Percentiles rank a stretch among this genome's conserved stretches.
Conservation (phyloP, 2,329 filamentous ascomycete genomes). For the Rutstroemia sp. region DNA sequence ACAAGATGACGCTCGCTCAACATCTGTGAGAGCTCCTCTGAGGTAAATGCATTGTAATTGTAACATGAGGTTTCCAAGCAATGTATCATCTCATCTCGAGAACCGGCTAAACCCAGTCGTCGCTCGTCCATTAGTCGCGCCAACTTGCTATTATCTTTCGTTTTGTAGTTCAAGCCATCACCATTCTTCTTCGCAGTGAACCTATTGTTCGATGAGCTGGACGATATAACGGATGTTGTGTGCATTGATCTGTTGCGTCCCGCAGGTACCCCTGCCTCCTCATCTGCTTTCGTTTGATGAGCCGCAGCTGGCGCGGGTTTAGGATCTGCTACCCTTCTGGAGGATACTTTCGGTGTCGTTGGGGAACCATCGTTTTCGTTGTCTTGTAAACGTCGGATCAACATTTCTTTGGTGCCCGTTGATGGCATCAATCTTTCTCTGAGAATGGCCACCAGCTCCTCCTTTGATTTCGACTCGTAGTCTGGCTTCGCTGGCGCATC, state of each 20-base stretch:
- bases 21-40: conserved; percentile 10
- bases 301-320: too few relatives aligned
- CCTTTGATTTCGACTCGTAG: background rate
- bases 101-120: conserved; percentile 4
- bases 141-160: conserved; percentile 19
- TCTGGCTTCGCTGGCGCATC: background rate
- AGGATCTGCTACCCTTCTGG: background rate
- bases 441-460: background rate
- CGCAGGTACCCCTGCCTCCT: background rate
- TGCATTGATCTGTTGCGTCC: background rate
- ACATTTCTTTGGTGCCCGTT: background rate
- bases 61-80: conserved; percentile 11
- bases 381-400: background rate
- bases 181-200: too few relatives aligned
- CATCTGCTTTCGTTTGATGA: background rate
- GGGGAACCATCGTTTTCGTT: background rate
- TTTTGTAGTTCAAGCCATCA: conserved; percentile 6
- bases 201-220: too few relatives aligned
- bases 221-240: background rate
- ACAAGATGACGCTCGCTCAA: conserved; percentile 11
- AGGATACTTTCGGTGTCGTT: background rate
- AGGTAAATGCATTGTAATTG: conserved; percentile 11
- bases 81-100: conserved; percentile 17
- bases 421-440: background rate
- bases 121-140: conserved; percentile 12